Evolutionary conservation across 805 yeast species (phyloP).

Genomic region (Pichia rugopelliculosa): DNA sequence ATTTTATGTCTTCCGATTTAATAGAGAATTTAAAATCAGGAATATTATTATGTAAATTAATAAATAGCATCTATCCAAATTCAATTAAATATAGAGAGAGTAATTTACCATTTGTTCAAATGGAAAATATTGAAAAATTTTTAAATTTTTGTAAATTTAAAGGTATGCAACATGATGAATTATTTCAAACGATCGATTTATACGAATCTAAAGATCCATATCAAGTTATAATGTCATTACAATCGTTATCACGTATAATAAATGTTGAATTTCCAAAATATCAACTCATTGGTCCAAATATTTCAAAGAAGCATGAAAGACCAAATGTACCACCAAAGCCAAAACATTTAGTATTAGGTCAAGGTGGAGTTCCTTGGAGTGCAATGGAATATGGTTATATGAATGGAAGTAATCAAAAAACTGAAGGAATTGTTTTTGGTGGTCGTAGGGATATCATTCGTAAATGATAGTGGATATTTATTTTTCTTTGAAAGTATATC

Average conservation of each 20-base stretch:
- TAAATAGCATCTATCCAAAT: conserved; percentile 33
- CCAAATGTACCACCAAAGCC: conserved; percentile 54
- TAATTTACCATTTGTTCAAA: conserved; percentile 69
- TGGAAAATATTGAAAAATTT: conserved; percentile 80
- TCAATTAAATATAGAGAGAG: conserved; percentile 48
- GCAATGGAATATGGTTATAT: conserved; percentile 53
- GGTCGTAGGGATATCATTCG: conserved; percentile 38
- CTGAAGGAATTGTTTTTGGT: conserved; percentile 50
- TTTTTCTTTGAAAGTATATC: no score
- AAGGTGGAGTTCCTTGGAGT: conserved; percentile 41
- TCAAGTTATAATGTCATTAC: conserved; percentile 65
- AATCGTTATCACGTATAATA: conserved; percentile 66
- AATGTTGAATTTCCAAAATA: conserved; percentile 41
- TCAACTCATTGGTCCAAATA: conserved; percentile 53
- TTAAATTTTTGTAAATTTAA: conserved; percentile 50
- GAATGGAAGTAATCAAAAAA: conserved; percentile 47
- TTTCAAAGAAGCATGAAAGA: conserved; percentile 40
- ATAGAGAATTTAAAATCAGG: conserved; percentile 59
- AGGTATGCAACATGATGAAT: conserved; percentile 75
- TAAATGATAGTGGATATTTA: conserved; percentile 2
- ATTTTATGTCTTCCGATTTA: conserved; percentile 32
- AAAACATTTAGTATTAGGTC: conserved; percentile 28
- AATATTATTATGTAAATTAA: conserved; percentile 40
- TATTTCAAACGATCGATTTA: conserved; percentile 72
- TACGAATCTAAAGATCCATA: conserved; percentile 71